These are phyloP conservation scores for Heracleum sosnowskyi DNA, from an alignment of 129 eudicot species.

Conservation along the genomic window DNA sequence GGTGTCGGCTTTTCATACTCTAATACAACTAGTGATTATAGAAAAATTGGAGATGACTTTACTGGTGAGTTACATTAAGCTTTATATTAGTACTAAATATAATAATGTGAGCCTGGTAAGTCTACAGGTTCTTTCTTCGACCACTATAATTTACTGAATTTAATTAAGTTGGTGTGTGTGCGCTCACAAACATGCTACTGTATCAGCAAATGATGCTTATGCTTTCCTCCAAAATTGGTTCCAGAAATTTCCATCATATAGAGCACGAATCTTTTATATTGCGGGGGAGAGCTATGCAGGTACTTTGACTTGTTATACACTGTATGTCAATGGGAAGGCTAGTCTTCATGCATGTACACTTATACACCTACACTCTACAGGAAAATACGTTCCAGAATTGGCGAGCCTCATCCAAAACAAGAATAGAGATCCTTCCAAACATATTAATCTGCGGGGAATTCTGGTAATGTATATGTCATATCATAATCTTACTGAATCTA, in stretches of 20 bases:
- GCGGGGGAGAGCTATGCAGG: conserved; percentile 99
- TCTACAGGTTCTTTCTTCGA: not conserved
- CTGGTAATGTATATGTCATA: conserved; percentile 39
- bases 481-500: not conserved
- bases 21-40: conserved; percentile 71
- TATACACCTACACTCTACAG: conserved; percentile 23
- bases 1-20: conserved; percentile 97
- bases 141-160: conserved; percentile 2
- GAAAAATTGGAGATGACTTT: conserved; percentile 69
- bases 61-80: conserved; percentile 42
- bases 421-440: conserved; percentile 51
- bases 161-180: conserved; percentile 4
- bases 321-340: conserved; percentile 12
- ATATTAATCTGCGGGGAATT: conserved; percentile 74
- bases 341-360: conserved; percentile 1
- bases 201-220: conserved; percentile 76
- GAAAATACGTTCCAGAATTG: conserved; percentile 72
- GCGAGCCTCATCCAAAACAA: conserved; percentile 68
- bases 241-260: conserved; percentile 66
- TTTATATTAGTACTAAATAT: conserved; percentile 1
- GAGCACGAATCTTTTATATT: conserved; percentile 40
- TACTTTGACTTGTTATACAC: not conserved
- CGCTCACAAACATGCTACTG: not conserved
- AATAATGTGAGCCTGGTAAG: not conserved
- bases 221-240: conserved; percentile 80